Conservation (phyloP, 2,329 filamentous ascomycete genomes). For the Phyllosticta citribraziliensis region DNA sequence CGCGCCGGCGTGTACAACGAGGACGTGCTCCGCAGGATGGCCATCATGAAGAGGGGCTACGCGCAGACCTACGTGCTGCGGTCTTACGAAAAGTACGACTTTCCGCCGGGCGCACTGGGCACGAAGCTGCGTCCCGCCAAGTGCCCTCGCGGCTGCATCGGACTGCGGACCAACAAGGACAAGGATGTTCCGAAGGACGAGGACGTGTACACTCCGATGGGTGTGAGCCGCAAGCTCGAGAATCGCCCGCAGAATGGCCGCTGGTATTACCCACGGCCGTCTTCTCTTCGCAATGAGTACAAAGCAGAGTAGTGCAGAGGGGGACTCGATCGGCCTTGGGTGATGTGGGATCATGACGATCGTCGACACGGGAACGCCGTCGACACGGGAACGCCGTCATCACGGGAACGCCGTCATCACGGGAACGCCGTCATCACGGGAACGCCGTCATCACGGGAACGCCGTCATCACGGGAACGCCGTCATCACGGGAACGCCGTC, state of each 20-base stretch:
- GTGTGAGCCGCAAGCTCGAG: neutral
- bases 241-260: neutral
- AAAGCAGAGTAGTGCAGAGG: too few relatives aligned
- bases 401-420: too few relatives aligned
- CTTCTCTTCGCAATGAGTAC: neutral
- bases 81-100: neutral
- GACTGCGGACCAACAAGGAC: neutral
- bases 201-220: neutral
- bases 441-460: too few relatives aligned
- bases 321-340: too few relatives aligned
- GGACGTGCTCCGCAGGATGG: neutral
- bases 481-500: too few relatives aligned
- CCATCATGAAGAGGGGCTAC: neutral
- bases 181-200: neutral
- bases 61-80: neutral
- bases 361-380: too few relatives aligned
- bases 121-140: neutral
- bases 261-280: neutral
- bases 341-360: too few relatives aligned
- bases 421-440: too few relatives aligned
- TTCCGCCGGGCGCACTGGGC: too few relatives aligned
- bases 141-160: too few relatives aligned
- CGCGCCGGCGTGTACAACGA: neutral
- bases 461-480: too few relatives aligned
- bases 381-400: too few relatives aligned